These are phyloP conservation scores for Apiotrichum sp. DNA, from an alignment of 1,284 basidiomycete genomes.

Conservation along the genomic window DNA sequence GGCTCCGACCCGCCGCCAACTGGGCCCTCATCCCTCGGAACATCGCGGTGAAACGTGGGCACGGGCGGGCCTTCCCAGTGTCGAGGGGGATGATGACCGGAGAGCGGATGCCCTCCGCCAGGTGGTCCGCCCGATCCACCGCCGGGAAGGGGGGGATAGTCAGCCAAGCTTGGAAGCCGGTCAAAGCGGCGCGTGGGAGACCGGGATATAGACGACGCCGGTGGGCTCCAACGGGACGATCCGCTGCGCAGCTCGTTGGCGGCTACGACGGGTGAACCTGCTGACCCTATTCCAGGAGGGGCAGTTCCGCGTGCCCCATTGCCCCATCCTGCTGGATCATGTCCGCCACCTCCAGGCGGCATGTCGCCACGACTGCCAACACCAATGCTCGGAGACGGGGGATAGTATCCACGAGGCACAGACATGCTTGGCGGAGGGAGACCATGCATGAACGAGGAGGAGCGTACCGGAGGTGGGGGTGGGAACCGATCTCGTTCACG, in stretches of 20 bases:
- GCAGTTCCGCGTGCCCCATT: not conserved
- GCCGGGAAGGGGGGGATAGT: not conserved
- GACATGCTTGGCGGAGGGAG: constrained; percentile 17
- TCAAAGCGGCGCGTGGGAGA: not conserved
- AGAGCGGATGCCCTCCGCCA: not conserved
- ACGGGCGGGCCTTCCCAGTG: not conserved
- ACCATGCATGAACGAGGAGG: constrained; percentile 16
- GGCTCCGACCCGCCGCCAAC: not conserved
- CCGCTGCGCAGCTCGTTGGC: not conserved
- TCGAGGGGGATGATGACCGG: not conserved
- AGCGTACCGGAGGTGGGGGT: not conserved
- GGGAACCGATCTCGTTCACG: constrained; percentile 5
- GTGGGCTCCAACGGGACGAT: not conserved
- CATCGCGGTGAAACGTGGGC: not conserved
- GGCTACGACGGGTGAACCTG: not conserved
- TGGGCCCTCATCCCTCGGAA: not conserved
- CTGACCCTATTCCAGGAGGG: not conserved
- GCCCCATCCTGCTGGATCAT: not conserved
- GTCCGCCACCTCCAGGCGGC: not conserved
- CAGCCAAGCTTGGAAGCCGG: not conserved
- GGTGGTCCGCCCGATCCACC: not conserved
- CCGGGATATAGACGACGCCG: not conserved
- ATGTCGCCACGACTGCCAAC: not conserved
- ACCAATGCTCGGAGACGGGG: not conserved
- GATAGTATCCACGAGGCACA: not conserved